Percentiles rank a stretch among this genome's conserved stretches.
Evolutionary conservation across 2,329 filamentous ascomycete species (phyloP).

Genomic region (Monosporascus sp.): DNA sequence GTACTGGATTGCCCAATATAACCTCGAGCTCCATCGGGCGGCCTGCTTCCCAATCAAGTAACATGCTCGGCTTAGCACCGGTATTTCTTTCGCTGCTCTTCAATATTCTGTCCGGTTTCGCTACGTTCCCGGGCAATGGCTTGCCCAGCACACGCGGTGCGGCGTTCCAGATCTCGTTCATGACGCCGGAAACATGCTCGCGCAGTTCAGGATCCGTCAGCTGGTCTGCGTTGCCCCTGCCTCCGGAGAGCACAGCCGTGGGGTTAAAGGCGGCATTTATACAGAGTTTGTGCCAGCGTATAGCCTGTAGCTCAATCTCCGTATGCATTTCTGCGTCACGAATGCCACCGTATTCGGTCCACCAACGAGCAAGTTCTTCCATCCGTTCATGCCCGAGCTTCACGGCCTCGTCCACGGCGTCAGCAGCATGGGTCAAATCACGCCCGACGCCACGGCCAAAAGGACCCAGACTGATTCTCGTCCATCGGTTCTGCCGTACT

Average conservation of each 20-base stretch:
- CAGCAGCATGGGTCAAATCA: slow-evolving; percentile 12
- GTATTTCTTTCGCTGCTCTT: slow-evolving; percentile 58
- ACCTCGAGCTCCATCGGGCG: slow-evolving; percentile 66
- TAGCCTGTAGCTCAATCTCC: slow-evolving; percentile 61
- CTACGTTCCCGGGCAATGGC: slow-evolving; percentile 55
- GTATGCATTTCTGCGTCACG: slow-evolving; percentile 59
- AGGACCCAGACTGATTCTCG: slow-evolving; percentile 62
- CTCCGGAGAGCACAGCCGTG: slow-evolving; percentile 60
- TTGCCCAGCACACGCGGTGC: slow-evolving; percentile 58
- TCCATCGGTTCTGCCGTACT: slow-evolving; percentile 69
- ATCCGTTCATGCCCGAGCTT: slow-evolving; percentile 37
- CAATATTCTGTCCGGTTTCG: slow-evolving; percentile 57
- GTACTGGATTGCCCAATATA: slow-evolving; percentile 64
- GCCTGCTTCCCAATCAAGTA: slow-evolving; percentile 63
- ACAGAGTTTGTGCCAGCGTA: slow-evolving; percentile 71
- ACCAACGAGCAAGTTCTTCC: slow-evolving; percentile 45
- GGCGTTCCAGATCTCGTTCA: slow-evolving; percentile 63
- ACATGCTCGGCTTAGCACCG: slow-evolving; percentile 62
- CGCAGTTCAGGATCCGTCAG: slow-evolving; percentile 56
- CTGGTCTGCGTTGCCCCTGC: slow-evolving; percentile 62
- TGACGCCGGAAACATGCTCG: slow-evolving; percentile 57
- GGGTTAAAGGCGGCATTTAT: slow-evolving; percentile 75
- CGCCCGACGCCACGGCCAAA: slow-evolving; percentile 48
- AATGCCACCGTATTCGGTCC: slow-evolving; percentile 52
- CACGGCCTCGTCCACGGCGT: slow-evolving; percentile 22